These are phyloP conservation scores for Betula pendula DNA, from an alignment of 306 rosid genomes.

Conservation along the genomic window DNA sequence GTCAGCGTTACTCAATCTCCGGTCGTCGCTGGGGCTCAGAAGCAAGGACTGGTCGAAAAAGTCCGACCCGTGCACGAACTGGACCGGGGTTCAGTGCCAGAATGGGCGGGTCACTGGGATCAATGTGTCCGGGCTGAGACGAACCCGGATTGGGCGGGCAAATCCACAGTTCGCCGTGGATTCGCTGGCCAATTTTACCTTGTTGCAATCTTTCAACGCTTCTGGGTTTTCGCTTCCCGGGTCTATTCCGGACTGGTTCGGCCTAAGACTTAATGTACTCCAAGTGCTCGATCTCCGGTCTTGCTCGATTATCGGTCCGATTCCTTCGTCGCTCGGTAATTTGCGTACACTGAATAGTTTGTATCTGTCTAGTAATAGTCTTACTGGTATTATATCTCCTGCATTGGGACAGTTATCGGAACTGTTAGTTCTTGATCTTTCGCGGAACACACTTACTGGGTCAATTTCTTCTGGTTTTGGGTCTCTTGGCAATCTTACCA, in stretches of 20 bases:
- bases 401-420: conserved; percentile 45
- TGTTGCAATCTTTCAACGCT: conserved; percentile 65
- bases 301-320: conserved; percentile 55
- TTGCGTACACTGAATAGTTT: conserved; percentile 47
- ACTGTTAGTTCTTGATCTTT: conserved; percentile 66
- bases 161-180: conserved; percentile 61
- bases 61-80: conserved; percentile 58
- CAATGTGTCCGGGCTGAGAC: conserved; percentile 54
- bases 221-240: conserved; percentile 84
- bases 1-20: conserved; percentile 64
- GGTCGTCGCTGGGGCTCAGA: conserved; percentile 74
- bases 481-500: conserved; percentile 54
- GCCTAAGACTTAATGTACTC: conserved; percentile 50
- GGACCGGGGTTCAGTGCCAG: conserved; percentile 71
- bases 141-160: conserved; percentile 45
- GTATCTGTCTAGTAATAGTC: conserved; percentile 57
- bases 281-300: conserved; percentile 67
- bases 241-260: conserved; percentile 85
- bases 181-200: conserved; percentile 57
- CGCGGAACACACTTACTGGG: conserved; percentile 68
- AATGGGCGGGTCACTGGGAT: conserved; percentile 55
- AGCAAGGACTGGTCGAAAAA: conserved; percentile 76
- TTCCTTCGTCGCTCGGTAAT: conserved; percentile 65
- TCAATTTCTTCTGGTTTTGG: conserved; percentile 49
- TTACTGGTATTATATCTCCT: conserved; percentile 69